phyloP scores from a whole-genome alignment of 495 filamentous ascomycete species.

The Hypoxylon lenormandii region DNA sequence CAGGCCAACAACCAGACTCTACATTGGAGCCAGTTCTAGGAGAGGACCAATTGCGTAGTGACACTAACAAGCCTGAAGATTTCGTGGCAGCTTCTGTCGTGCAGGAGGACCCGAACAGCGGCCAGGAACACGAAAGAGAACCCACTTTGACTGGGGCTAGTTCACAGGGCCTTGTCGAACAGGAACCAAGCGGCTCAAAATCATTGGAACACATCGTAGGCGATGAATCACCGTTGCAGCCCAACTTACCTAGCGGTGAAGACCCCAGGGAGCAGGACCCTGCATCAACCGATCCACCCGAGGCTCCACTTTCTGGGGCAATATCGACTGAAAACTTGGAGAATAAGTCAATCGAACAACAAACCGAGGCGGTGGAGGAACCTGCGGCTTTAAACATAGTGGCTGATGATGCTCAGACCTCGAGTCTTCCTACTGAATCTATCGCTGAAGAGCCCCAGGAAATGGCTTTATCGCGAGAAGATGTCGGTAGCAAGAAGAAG shows the following conservation, averaged over 20 bases:
- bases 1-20: slow-evolving; percentile 10
- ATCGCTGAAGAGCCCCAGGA: slow-evolving; percentile 21
- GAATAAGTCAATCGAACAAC: slow-evolving; percentile 29
- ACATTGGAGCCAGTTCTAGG: slow-evolving; percentile 7
- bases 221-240: slow-evolving; percentile 39
- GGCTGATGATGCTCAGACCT: slow-evolving; percentile 17
- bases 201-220: slow-evolving; percentile 29
- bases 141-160: slow-evolving; percentile 32
- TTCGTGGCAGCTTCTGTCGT: slow-evolving; percentile 7
- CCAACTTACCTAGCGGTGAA: slow-evolving; percentile 37
- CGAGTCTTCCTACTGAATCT: slow-evolving; percentile 18
- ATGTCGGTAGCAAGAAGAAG: slow-evolving; percentile 43
- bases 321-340: slow-evolving; percentile 28
- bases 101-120: slow-evolving; percentile 7
- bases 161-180: slow-evolving; percentile 15
- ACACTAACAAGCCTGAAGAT: slow-evolving; percentile 20
- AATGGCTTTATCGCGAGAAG: slow-evolving; percentile 9
- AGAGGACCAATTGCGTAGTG: slow-evolving; percentile 17
- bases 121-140: slow-evolving; percentile 29
- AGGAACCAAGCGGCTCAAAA: slow-evolving; percentile 29
- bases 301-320: slow-evolving; percentile 18
- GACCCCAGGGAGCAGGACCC: slow-evolving; percentile 25
- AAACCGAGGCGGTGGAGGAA: slow-evolving; percentile 24
- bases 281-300: slow-evolving; percentile 25
- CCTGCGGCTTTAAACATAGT: slow-evolving; percentile 5